Conservation (phyloP, 768 basidiomycete species). For the Lactarius hengduanensis region DNA sequence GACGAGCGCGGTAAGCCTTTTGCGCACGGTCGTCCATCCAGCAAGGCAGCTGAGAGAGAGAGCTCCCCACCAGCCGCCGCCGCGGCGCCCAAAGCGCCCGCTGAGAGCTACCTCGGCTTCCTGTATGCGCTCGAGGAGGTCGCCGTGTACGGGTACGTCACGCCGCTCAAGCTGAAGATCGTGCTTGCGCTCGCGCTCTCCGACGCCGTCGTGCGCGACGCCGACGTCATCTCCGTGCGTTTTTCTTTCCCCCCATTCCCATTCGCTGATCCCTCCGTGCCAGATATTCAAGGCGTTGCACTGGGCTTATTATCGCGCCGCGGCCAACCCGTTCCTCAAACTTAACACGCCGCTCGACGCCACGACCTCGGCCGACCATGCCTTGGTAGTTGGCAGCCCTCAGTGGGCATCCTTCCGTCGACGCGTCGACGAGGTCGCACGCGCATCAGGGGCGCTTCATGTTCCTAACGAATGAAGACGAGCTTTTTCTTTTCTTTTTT, state of each 20-base stretch:
- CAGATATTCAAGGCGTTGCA: slow-evolving; percentile 90
- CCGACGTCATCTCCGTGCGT: slow-evolving; percentile 72
- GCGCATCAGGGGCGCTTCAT: slow-evolving; percentile 48
- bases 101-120: slow-evolving; percentile 81
- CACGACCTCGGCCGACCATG: slow-evolving; percentile 31
- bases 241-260: not conserved
- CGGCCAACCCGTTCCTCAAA: slow-evolving; percentile 84
- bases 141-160: slow-evolving; percentile 89
- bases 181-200: slow-evolving; percentile 75
- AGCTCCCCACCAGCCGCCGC: slow-evolving; percentile 37
- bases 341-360: slow-evolving; percentile 44
- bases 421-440: slow-evolving; percentile 73
- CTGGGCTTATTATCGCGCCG: slow-evolving; percentile 79
- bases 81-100: slow-evolving; percentile 47
- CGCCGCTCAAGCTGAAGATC: slow-evolving; percentile 85
- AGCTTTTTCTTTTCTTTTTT: slow-evolving; percentile 21
- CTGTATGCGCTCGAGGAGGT: slow-evolving; percentile 92
- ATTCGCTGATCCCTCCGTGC: not conserved
- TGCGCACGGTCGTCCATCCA: not conserved
- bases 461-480: slow-evolving; percentile 18
- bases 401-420: slow-evolving; percentile 70
- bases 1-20: slow-evolving; percentile 77
- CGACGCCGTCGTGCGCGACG: slow-evolving; percentile 78
- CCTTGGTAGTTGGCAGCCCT: slow-evolving; percentile 57
- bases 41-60: not conserved